A percentile compares a stretch with the other conserved stretches of the same genome.
Evolutionary conservation across 495 filamentous ascomycete genomes (phyloP).

Genomic region (Lasiosphaeris hirsuta): DNA sequence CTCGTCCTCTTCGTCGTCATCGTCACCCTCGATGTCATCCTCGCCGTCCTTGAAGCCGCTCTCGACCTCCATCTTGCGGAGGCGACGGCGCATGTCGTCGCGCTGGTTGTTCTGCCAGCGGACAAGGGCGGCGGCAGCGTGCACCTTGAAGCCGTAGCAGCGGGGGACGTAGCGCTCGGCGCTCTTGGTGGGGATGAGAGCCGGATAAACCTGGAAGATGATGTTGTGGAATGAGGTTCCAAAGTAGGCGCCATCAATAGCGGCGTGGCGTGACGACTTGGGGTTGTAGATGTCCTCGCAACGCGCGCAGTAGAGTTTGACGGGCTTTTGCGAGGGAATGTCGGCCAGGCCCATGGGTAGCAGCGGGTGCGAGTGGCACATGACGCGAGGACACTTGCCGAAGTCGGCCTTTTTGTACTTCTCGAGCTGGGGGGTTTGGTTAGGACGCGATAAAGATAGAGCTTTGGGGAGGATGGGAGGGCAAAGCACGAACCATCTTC

Average conservation of each 20-base stretch:
- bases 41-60: constrained; percentile 57
- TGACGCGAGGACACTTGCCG: constrained; percentile 94
- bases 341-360: constrained; percentile 92
- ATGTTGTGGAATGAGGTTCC: constrained; percentile 98
- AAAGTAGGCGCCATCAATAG: constrained; percentile 97
- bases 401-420: constrained; percentile 99
- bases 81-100: constrained; percentile 70
- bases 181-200: constrained; percentile 80
- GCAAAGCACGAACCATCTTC: constrained; percentile 75
- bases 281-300: constrained; percentile 99
- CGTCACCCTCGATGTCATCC: constrained; percentile 41
- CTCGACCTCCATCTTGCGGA: constrained; percentile 57
- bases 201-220: constrained; percentile 96
- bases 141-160: constrained; percentile 92
- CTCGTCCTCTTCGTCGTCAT: constrained; percentile 35
- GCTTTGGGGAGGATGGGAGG: neutral
- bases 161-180: constrained; percentile 80
- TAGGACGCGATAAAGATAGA: constrained; percentile 3
- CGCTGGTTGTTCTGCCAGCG: constrained; percentile 85
- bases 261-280: constrained; percentile 91
- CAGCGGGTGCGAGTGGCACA: constrained; percentile 86
- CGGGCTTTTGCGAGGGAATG: constrained; percentile 74
- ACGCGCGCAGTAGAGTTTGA: constrained; percentile 93
- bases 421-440: constrained; percentile 62
- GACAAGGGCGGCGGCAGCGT: constrained; percentile 80